Evolutionary conservation across 2,329 filamentous ascomycete species (phyloP).

Genomic region (Chaetomiaceae sp.): DNA sequence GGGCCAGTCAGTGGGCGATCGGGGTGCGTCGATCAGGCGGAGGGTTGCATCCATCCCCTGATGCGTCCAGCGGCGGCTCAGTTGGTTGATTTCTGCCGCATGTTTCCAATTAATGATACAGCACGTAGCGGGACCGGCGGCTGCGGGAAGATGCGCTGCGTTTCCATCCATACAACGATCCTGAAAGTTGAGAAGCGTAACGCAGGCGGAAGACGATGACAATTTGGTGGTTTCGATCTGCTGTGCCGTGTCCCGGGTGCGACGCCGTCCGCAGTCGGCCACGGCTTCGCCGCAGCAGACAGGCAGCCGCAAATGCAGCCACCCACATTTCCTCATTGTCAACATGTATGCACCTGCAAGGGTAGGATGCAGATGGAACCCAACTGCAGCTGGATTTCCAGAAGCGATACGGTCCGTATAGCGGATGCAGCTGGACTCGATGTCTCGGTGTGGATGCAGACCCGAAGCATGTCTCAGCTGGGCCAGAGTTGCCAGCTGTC

Average conservation of each 20-base stretch:
- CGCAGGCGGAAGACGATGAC: neutral
- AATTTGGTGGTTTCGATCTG: neutral
- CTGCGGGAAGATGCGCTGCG: no score
- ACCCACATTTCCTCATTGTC: neutral
- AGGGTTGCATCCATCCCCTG: constrained; percentile 16
- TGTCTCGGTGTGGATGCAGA: neutral
- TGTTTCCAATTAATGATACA: no score
- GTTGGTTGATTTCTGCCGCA: neutral
- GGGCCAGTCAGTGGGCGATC: constrained; percentile 2
- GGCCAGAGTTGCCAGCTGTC: neutral
- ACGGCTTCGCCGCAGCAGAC: no score
- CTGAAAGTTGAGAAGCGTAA: no score
- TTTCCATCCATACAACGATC: no score
- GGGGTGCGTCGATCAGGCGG: constrained; percentile 17
- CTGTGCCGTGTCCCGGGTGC: no score
- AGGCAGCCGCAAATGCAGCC: no score
- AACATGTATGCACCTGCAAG: neutral
- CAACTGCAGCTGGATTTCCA: neutral
- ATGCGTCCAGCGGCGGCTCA: neutral
- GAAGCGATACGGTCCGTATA: neutral
- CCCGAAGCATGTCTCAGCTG: constrained; percentile 1
- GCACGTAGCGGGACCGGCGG: no score
- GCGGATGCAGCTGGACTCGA: neutral
- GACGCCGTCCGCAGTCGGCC: no score
- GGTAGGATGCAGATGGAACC: no score